A percentile compares a stretch with the other conserved stretches of the same genome.
phyloP scores from a whole-genome alignment of 768 basidiomycete species.

The Russula brevipes region DNA sequence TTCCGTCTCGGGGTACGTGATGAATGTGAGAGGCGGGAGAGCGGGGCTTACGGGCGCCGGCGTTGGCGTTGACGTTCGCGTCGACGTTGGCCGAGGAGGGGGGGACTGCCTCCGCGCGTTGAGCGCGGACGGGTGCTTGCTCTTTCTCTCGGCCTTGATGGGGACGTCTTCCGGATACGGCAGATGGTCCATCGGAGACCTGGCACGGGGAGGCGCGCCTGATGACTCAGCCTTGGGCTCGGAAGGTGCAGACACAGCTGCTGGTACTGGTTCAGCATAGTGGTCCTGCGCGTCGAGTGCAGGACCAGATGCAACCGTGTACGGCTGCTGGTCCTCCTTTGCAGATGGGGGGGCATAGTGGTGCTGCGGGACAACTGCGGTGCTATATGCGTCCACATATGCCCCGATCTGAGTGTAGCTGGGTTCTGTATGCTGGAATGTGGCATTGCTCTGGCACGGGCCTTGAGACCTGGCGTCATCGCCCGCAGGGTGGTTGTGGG shows the following conservation, averaged over 20 bases:
- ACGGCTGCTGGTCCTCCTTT: not conserved
- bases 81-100: constrained; percentile 1
- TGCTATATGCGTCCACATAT: not conserved
- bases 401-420: not conserved
- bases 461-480: constrained; percentile 3
- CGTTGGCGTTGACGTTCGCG: not conserved
- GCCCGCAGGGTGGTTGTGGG: constrained; percentile 13
- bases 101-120: not conserved
- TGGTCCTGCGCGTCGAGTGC: not conserved
- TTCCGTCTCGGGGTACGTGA: constrained; percentile 16
- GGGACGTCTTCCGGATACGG: constrained; percentile 20
- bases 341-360: not conserved
- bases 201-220: not conserved
- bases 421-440: not conserved
- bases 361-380: not conserved
- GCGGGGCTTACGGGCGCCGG: constrained; percentile 6
- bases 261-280: not conserved
- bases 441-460: not conserved
- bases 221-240: not conserved
- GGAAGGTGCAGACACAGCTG: not conserved
- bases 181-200: constrained; percentile 23
- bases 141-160: not conserved
- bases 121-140: not conserved
- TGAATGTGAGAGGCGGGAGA: constrained; percentile 16
- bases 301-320: not conserved